Conservation (phyloP, 805 yeast species). For the Yarrowia osloensis region DNA sequence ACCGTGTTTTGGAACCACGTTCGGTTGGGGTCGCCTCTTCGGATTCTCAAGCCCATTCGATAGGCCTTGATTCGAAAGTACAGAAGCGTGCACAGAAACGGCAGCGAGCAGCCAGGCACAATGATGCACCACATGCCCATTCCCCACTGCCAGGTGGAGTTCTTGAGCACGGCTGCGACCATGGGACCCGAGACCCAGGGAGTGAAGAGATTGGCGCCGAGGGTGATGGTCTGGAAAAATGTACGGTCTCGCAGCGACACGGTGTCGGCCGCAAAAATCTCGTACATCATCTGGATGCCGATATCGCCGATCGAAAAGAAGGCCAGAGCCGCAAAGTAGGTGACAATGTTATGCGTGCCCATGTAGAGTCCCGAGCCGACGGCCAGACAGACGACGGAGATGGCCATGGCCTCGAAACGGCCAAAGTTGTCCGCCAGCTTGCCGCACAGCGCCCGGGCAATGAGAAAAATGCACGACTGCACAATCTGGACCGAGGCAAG, state of each 20-base stretch:
- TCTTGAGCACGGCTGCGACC: constrained; percentile 39
- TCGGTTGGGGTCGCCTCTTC: constrained; percentile 27
- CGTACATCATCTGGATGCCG: constrained; percentile 45
- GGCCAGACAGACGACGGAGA: constrained; percentile 5
- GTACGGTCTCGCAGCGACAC: constrained; percentile 47
- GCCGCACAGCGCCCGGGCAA: constrained; percentile 10
- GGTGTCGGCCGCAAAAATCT: constrained; percentile 44
- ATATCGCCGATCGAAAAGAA: constrained; percentile 46
- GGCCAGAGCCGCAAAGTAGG: constrained; percentile 46
- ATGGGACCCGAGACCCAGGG: constrained; percentile 46
- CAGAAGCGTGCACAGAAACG: constrained; percentile 35
- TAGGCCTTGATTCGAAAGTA: constrained; percentile 34
- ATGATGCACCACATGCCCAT: constrained; percentile 53
- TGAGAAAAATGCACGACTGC: background rate
- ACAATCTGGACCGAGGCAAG: constrained; percentile 11
- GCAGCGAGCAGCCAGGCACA: constrained; percentile 45
- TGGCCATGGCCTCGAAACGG: constrained; percentile 15
- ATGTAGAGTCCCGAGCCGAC: constrained; percentile 15
- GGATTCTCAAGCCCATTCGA: constrained; percentile 30
- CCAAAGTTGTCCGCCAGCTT: constrained; percentile 23
- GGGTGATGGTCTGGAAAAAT: constrained; percentile 43
- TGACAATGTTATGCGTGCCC: constrained; percentile 38
- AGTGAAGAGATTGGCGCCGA: constrained; percentile 46
- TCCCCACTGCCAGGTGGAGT: constrained; percentile 55
- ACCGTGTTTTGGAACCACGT: background rate